Base-by-base conservation (phyloP, 73 alveolate species). In the Paramecium primaurelia region DNA sequence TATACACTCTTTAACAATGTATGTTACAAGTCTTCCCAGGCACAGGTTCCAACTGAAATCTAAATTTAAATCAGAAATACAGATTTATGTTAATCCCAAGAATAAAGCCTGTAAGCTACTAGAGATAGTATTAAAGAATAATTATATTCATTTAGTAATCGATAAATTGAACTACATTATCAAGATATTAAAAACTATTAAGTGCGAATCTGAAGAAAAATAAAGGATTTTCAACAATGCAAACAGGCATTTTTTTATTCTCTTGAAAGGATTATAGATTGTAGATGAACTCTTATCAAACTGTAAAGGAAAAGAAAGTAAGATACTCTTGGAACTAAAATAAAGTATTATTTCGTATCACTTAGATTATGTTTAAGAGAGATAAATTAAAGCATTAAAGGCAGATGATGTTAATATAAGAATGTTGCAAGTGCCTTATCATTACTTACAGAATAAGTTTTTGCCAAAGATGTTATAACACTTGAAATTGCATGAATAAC, bases 201-300 rank as follows among this genome's bases (percentile, higher is more conserved):
- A 73, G 34, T 73, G 87, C 11, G 87, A 64, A 64, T 64, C 42
- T 32, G 84, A 64, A 64, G 7, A 28, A 0, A 14, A 64, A 32
- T 10, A 64, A 28, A 64, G 84, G 28, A 64, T 64, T 1, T 32
- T 64, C 37, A 38, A 22, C 11, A 75, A 75, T 75, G 68, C 60
- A 1, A 75, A 30, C 18, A 8, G 40, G 37, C 40, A 75, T 14
- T 42, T 75, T 34, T 22, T 34, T 32, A 38, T 42, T 22, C 47
- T 75, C n/a, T 9, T 25, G n/a, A 75, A 38, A 25, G 68, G 60
- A 11, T 38, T 80, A 20, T 26, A 80, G 30, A 80, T 80, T 10
- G 91, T 80, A 7, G 51, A 45, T 20, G 91, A 80, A 36, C 58
- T 80, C 12, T 80, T 80, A 12, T 45, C 91, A 6, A 80, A 80